Evolutionary conservation across 495 filamentous ascomycete species (phyloP).

Genomic region (Penicillium nucicola): DNA sequence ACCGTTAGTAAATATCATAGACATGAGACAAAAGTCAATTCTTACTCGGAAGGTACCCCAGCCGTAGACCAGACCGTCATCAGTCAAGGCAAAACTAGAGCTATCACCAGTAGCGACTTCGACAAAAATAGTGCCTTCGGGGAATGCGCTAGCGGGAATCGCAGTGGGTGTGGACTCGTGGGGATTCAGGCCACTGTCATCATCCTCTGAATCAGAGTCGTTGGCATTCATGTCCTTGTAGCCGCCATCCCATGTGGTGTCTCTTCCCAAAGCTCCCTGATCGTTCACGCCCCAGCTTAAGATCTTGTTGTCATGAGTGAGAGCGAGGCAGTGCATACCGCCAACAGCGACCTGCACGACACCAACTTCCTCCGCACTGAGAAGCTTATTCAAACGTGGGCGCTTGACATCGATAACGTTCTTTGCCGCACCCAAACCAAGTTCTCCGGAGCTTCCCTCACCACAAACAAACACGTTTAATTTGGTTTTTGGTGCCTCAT

Average conservation of each 20-base stretch:
- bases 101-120: conserved; percentile 64
- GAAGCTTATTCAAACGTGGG: conserved; percentile 59
- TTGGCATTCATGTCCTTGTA: conserved; percentile 61
- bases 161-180: conserved; percentile 55
- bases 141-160: conserved; percentile 50
- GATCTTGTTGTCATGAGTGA: conserved; percentile 62
- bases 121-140: conserved; percentile 53
- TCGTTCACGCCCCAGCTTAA: conserved; percentile 71
- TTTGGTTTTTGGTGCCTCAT: conserved; percentile 40
- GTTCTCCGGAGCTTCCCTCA: conserved; percentile 64
- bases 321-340: conserved; percentile 62
- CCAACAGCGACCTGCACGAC: conserved; percentile 60
- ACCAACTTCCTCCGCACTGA: conserved; percentile 57
- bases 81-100: conserved; percentile 61
- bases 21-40: background rate
- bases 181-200: conserved; percentile 59
- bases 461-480: conserved; percentile 68
- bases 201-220: conserved; percentile 49
- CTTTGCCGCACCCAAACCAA: conserved; percentile 61
- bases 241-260: conserved; percentile 59
- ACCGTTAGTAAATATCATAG: conserved; percentile 15
- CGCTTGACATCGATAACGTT: conserved; percentile 65
- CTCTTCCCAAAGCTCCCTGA: conserved; percentile 60
- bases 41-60: conserved; percentile 71
- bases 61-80: conserved; percentile 63